These are phyloP conservation scores for Emergomyces orientalis DNA, from an alignment of 2,329 filamentous ascomycete species.

Conservation along the genomic window DNA sequence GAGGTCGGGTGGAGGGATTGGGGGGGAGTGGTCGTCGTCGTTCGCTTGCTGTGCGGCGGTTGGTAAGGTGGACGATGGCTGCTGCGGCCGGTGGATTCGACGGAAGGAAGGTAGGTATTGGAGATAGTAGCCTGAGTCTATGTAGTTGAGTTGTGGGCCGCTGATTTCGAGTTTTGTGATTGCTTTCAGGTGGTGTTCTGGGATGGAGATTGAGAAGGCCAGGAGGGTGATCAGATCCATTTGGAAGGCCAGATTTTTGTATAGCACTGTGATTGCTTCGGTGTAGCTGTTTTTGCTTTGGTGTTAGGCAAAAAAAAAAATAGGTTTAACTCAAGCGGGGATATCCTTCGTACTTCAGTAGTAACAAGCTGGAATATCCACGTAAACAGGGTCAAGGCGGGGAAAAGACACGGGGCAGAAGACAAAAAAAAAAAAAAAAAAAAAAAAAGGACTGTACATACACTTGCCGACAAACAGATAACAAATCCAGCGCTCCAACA, in stretches of 20 bases:
- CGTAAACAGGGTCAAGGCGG: too few relatives aligned
- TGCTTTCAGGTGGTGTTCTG: background rate
- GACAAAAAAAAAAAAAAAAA: background rate
- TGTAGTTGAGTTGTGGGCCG: background rate
- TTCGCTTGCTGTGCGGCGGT: background rate
- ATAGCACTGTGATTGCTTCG: slow-evolving; percentile 2
- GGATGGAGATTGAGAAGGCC: slow-evolving; percentile 4
- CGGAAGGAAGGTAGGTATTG: background rate
- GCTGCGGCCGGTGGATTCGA: background rate
- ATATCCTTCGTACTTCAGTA: too few relatives aligned
- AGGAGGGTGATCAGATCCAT: background rate
- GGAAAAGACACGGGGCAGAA: too few relatives aligned
- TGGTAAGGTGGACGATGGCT: background rate
- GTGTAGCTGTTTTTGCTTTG: background rate
- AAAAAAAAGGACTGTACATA: background rate
- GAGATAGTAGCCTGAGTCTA: background rate
- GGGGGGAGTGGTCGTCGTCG: too few relatives aligned
- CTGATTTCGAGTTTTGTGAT: background rate
- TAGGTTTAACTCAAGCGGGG: too few relatives aligned
- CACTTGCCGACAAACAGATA: slow-evolving; percentile 1
- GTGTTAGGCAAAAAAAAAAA: too few relatives aligned
- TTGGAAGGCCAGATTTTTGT: background rate
- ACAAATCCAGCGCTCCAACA: background rate
- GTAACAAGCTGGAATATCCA: too few relatives aligned
- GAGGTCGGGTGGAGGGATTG: background rate